Base-by-base conservation (phyloP, 164 flowering plant genomes). In the Aristolochia contorta region DNA sequence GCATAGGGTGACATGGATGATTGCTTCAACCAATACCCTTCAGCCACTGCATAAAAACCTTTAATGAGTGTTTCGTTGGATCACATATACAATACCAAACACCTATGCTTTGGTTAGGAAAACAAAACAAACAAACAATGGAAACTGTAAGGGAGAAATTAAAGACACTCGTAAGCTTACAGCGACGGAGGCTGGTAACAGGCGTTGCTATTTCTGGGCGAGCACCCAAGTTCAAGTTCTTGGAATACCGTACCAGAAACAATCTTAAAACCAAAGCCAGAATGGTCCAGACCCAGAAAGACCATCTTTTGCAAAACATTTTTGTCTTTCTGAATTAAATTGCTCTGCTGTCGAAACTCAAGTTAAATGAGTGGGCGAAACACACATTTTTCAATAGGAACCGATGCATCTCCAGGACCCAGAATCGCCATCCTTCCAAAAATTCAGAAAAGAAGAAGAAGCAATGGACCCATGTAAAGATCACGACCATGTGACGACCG, bases 151-250 rank as follows among this genome's bases (percentile, higher is more conserved):
- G 43, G 7, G 10, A 37, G 43, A 3, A 37, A 37, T 1, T 3
- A 10, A 37, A 37, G 43, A 37, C 43, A 6, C 12, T 37, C 43
- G 12, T 37, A 19, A 13, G 15, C 63, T 54, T 86, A 93, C 99
- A 63, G 77, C 99, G 99, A 48, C 97, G 96, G 63, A 94, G 76
- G 75, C 95, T 88, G 67, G 97, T 94, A 75, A 91, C 73, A 55
- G 99, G 97, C 19, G 99, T 91, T 68, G 99, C 81, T 63, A 94
- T 78, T 72, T 94, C 99, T 6, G 97, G 95, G 24, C 97, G 96
- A 62, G 91, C 79, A 46, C 82, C 66, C 51, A 86, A 62, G 63
- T 78, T 77, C 69, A 89, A 83, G 60, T 77, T 77, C 61, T 65
- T 63, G 24, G 91, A 79, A 68, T 77, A 79, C 54, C 73, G 77